Percentiles rank a stretch among this genome's conserved stretches.
Conservation (phyloP, 83 land plant species). For the Thuja plicata region DNA sequence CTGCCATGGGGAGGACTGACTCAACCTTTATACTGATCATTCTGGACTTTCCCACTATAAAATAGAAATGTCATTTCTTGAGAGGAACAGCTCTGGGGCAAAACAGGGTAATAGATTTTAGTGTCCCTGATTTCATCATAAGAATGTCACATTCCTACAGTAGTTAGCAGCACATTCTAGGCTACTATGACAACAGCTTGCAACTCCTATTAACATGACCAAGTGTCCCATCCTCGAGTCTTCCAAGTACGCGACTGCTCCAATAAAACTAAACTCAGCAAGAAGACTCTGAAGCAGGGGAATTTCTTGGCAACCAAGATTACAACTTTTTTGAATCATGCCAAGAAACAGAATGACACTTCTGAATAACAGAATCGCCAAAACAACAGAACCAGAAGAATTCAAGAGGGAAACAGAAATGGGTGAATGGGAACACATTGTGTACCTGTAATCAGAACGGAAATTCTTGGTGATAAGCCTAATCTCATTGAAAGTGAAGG, state of each 20-base stretch:
- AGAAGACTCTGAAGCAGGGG: too few species aligned
- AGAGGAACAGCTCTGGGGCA: not conserved
- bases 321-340: too few species aligned
- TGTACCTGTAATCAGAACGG: constrained; percentile 3
- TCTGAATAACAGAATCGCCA: too few species aligned
- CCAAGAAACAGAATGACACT: too few species aligned
- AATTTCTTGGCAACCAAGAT: too few species aligned
- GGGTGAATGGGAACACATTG: not conserved
- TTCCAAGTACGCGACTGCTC: too few species aligned
- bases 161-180: not conserved
- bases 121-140: too few species aligned
- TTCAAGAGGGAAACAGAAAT: not conserved
- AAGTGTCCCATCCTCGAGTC: too few species aligned
- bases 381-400: too few species aligned
- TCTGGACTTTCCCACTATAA: not conserved
- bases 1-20: not conserved
- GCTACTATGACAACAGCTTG: not conserved
- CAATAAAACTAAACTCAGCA: too few species aligned
- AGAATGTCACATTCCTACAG: not conserved
- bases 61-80: not conserved
- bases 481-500: constrained; percentile 4
- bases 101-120: too few species aligned
- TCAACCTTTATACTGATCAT: not conserved
- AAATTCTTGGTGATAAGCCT: constrained; percentile 14
- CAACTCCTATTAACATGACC: not conserved